Conservation (phyloP, 164 flowering plant species). For the Tinospora cordifolia region DNA sequence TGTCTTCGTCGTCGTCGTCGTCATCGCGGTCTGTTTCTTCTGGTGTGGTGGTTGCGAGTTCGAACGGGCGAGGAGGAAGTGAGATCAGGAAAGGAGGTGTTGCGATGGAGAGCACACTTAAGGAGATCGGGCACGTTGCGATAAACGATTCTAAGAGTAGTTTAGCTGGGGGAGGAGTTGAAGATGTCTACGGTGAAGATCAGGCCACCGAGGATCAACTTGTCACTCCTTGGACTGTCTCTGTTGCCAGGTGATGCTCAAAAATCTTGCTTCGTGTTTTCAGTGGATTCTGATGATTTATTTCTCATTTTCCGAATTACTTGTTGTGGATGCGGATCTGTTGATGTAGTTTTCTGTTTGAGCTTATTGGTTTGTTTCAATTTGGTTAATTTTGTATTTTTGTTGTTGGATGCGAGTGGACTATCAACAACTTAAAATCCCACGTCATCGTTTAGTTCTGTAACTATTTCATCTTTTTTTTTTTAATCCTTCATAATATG, state of each 20-base stretch:
- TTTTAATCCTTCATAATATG: background rate
- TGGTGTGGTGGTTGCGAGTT: constrained; percentile 15
- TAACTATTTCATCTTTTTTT: background rate
- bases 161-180: constrained; percentile 63
- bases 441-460: no score
- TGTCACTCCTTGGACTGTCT: constrained; percentile 69
- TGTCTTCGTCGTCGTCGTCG: no score
- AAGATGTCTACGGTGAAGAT: constrained; percentile 68
- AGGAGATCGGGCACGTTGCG: constrained; percentile 31
- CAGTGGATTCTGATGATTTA: no score
- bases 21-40: no score
- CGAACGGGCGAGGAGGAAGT: constrained; percentile 1
- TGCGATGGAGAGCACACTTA: constrained; percentile 13
- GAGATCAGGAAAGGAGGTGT: constrained; percentile 8
- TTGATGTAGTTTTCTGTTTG: no score
- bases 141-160: constrained; percentile 32
- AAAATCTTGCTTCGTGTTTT: background rate
- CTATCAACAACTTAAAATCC: background rate
- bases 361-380: no score
- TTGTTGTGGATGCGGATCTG: no score
- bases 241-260: constrained; percentile 23
- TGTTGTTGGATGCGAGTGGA: background rate
- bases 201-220: constrained; percentile 58
- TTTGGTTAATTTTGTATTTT: no score
- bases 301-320: no score